Conservation (phyloP, 768 basidiomycete species). For the Bullera alba region DNA sequence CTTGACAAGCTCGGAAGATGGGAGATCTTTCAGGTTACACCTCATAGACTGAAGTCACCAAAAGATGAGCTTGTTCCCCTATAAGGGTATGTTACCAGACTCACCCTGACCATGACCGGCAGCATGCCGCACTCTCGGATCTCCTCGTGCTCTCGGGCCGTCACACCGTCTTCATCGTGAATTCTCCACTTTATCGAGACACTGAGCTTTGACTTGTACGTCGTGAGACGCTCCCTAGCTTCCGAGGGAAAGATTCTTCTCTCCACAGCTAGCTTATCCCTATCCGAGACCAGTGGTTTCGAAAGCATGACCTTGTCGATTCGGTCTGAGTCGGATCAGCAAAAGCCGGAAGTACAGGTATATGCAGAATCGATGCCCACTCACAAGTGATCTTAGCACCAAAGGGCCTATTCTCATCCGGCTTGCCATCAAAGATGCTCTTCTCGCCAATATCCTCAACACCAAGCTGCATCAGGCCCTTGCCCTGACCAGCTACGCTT, state of each 20-base stretch:
- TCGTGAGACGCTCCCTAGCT: slow-evolving; percentile 85
- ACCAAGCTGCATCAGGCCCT: slow-evolving; percentile 69
- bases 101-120: slow-evolving; percentile 93
- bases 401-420: slow-evolving; percentile 54
- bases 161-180: slow-evolving; percentile 52
- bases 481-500: slow-evolving; percentile 49
- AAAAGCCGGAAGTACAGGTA: background rate
- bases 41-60: slow-evolving; percentile 61
- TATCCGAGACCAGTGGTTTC: slow-evolving; percentile 78
- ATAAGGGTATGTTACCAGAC: slow-evolving; percentile 32
- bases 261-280: slow-evolving; percentile 65
- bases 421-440: slow-evolving; percentile 81
- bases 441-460: slow-evolving; percentile 80
- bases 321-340: slow-evolving; percentile 58
- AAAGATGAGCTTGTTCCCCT: background rate
- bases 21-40: slow-evolving; percentile 80
- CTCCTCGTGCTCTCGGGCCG: slow-evolving; percentile 54
- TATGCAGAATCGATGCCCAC: slow-evolving; percentile 3
- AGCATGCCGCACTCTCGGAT: slow-evolving; percentile 81
- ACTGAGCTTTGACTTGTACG: slow-evolving; percentile 85
- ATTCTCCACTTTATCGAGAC: slow-evolving; percentile 80
- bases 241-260: slow-evolving; percentile 80
- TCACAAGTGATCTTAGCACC: slow-evolving; percentile 64
- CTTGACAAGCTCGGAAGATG: slow-evolving; percentile 76
- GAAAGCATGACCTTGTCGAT: slow-evolving; percentile 78